These are phyloP conservation scores for Hymenoscyphus infarciens DNA, from an alignment of 2,329 filamentous ascomycete species.

Conservation along the genomic window DNA sequence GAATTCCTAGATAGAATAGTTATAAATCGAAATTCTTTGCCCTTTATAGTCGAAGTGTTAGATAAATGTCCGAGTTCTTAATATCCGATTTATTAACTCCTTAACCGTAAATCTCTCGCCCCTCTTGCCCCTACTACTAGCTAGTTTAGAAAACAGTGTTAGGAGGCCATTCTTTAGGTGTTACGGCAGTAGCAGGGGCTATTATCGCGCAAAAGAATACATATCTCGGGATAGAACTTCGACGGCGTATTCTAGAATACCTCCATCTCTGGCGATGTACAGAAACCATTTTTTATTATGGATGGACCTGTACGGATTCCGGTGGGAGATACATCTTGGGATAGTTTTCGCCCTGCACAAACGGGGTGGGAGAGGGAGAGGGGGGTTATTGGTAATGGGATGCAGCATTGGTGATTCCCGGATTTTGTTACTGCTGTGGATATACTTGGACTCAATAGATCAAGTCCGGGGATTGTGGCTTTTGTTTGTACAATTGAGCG, in stretches of 20 bases:
- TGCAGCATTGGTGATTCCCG: neutral
- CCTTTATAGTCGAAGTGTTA: neutral
- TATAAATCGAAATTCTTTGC: neutral
- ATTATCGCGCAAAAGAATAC: neutral
- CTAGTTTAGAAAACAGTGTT: neutral
- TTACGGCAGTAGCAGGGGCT: neutral
- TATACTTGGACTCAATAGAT: neutral
- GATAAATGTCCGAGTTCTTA: neutral
- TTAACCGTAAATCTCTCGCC: neutral
- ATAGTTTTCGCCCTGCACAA: neutral
- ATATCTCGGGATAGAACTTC: neutral
- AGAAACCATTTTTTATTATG: neutral
- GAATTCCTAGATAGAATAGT: conserved; percentile 31
- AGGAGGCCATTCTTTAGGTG: conserved; percentile 2
- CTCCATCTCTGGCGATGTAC: neutral
- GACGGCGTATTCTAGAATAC: neutral
- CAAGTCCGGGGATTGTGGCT: neutral
- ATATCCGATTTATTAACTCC: neutral
- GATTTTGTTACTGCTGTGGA: neutral
- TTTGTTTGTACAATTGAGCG: neutral
- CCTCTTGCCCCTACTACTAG: neutral
- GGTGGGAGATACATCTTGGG: neutral
- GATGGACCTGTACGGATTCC: neutral
- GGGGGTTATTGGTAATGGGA: neutral
- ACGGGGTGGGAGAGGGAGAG: neutral